Base-by-base conservation (phyloP, 129 eudicot genomes). In the Silybum marianum region DNA sequence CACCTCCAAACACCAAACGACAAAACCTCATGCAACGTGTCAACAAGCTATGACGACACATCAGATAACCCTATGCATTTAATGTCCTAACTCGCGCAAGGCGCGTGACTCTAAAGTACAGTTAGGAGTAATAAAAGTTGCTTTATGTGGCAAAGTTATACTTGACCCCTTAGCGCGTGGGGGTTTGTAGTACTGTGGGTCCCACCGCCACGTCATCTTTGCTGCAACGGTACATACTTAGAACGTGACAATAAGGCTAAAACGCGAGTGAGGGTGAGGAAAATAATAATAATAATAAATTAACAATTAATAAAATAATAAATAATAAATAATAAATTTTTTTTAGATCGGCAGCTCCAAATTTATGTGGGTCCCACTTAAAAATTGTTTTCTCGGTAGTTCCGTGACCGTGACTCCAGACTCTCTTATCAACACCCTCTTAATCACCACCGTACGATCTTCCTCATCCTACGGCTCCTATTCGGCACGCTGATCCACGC, bases 321-420 rank as follows among this genome's bases (percentile, higher is more conserved):
- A 28, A 1, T 65, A 65, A 66, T 78, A 18, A 32, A 32, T 32
- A 32, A 32, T 32, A 3, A 3, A 32, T 32, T 32, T 32, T 4
- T 71, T 83, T 77, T 83, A 79, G 85, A 86, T 86, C 83, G 86
- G 89, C 86, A 75, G 68, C 72, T 40, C 65, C 32, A 60, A 84
- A 63, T 36, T 63, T 3, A n/a, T 4, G 66, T 30, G 82, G 89
- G 88, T 18, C 92, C 91, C 89, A 54, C 80, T 0, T 77, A 77
- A 63, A 38, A 38, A 38, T 38, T 63, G 66, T 34, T 72, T 75
- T 85, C 90, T 81, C 81, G 88, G 87, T 80, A 80, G 87, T 88
- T 86, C 96, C 90, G 93, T 89, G 96, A 91, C 87, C 80, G 88
- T 78, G 87, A 86, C 96, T 78, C 71, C 4, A 80, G 84, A 60